phyloP scores from a whole-genome alignment of 768 basidiomycete genomes.

The Phlebiopsis gigantea region DNA sequence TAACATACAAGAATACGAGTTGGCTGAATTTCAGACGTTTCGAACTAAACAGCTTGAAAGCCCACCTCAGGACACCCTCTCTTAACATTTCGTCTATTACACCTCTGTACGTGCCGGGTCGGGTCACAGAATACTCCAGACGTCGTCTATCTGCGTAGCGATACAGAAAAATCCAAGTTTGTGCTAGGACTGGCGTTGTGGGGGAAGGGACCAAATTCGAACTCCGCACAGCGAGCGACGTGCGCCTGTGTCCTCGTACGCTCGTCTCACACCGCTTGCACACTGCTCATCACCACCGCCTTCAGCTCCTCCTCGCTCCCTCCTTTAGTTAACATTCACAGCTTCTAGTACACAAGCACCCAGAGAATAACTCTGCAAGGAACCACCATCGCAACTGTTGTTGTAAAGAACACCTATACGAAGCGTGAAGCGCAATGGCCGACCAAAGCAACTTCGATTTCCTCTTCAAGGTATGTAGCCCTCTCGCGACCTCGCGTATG shows the following conservation, averaged over 20 bases:
- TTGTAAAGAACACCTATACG: background rate
- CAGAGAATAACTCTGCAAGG: background rate
- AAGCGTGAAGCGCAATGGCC: constrained; percentile 47
- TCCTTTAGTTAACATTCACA: background rate
- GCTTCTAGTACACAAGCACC: background rate
- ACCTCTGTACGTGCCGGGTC: too few relatives aligned
- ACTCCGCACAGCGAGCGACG: constrained; percentile 8
- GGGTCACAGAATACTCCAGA: background rate
- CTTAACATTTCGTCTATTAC: too few relatives aligned
- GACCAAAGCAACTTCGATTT: constrained; percentile 97
- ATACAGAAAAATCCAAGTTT: background rate
- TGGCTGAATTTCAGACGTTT: too few relatives aligned
- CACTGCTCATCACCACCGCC: constrained; percentile 7
- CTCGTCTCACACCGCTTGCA: background rate
- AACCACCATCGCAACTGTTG: background rate
- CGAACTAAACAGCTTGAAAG: too few relatives aligned
- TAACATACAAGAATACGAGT: too few relatives aligned
- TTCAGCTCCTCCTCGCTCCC: background rate
- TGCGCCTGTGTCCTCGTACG: too few relatives aligned
- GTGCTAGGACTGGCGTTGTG: background rate
- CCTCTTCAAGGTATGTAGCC: constrained; percentile 83
- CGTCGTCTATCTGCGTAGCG: background rate
- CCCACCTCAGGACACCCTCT: too few relatives aligned
- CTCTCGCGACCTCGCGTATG: background rate
- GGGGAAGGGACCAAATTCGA: constrained; percentile 5